Percentiles rank a stretch among this genome's conserved stretches.
Evolutionary conservation across 148 eudicot species (phyloP).

Genomic region (Cornus controversa): DNA sequence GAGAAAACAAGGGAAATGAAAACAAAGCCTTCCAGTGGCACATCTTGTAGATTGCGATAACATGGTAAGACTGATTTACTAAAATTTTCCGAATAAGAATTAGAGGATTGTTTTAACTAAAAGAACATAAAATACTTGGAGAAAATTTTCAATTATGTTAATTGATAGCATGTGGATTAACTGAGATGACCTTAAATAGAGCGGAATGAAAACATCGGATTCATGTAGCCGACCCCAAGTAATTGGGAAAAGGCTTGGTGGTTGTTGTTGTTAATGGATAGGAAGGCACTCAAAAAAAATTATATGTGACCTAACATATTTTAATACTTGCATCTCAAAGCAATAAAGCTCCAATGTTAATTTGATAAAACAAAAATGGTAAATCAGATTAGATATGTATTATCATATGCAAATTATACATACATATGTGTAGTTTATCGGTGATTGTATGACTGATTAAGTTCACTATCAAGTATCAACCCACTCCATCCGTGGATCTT

Average conservation of each 20-base stretch:
- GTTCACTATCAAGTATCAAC: neutral
- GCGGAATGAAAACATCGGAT: too few relatives aligned
- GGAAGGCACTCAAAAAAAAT: neutral
- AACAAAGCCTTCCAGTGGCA: constrained; percentile 3
- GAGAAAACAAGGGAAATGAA: constrained; percentile 16
- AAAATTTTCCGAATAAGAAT: neutral
- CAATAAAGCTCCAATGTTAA: neutral
- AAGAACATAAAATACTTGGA: neutral
- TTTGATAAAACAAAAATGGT: neutral
- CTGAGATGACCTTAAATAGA: too few relatives aligned
- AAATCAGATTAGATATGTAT: neutral
- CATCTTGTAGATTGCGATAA: neutral
- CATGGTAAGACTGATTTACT: neutral
- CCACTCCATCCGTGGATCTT: neutral
- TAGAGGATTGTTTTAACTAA: neutral
- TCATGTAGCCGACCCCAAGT: too few relatives aligned
- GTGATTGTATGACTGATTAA: neutral
- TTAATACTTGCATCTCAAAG: too few relatives aligned
- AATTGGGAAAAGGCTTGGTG: too few relatives aligned
- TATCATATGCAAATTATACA: neutral
- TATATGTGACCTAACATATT: neutral
- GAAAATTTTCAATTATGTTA: neutral
- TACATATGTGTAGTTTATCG: neutral
- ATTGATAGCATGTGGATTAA: too few relatives aligned
- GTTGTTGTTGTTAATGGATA: too few relatives aligned